A percentile compares a stretch with the other conserved stretches of the same genome.
phyloP scores from a whole-genome alignment of 371 early-diverging fungal genomes.

The Synchytrium microbalum region DNA sequence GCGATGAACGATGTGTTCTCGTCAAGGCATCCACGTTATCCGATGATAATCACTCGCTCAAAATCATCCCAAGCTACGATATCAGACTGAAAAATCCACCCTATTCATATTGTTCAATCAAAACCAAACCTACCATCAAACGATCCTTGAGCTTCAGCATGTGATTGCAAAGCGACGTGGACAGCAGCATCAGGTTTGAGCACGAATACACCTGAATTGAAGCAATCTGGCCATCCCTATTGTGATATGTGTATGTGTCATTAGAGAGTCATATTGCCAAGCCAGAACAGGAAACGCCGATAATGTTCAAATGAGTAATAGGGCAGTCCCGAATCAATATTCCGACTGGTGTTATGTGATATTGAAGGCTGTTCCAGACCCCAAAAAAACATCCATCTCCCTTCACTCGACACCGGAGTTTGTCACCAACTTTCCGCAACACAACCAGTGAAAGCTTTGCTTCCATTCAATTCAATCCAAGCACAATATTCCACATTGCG shows the following conservation, averaged over 20 bases:
- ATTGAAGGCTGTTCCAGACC: too few species aligned
- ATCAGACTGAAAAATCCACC: background rate
- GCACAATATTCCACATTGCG: too few species aligned
- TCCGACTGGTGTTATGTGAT: too few species aligned
- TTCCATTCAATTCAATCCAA: too few species aligned
- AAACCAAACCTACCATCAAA: constrained; percentile 59
- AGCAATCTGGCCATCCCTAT: constrained; percentile 60
- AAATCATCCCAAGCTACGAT: background rate
- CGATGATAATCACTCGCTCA: background rate
- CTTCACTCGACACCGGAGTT: too few species aligned
- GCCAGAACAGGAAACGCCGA: background rate
- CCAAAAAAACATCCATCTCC: too few species aligned
- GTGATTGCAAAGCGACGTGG: constrained; percentile 43
- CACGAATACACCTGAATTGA: constrained; percentile 94
- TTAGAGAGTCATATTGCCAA: background rate
- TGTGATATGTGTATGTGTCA: too few species aligned
- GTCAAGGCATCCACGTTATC: background rate
- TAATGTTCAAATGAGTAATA: too few species aligned
- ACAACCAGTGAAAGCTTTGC: too few species aligned
- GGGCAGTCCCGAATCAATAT: too few species aligned
- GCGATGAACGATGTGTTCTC: too few species aligned
- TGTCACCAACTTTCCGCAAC: too few species aligned
- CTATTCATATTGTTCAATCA: background rate
- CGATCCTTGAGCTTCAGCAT: constrained; percentile 52
- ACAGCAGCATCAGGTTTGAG: constrained; percentile 50